These are phyloP conservation scores for Asclepias syriaca DNA, from an alignment of 257 asterid species.

Conservation along the genomic window DNA sequence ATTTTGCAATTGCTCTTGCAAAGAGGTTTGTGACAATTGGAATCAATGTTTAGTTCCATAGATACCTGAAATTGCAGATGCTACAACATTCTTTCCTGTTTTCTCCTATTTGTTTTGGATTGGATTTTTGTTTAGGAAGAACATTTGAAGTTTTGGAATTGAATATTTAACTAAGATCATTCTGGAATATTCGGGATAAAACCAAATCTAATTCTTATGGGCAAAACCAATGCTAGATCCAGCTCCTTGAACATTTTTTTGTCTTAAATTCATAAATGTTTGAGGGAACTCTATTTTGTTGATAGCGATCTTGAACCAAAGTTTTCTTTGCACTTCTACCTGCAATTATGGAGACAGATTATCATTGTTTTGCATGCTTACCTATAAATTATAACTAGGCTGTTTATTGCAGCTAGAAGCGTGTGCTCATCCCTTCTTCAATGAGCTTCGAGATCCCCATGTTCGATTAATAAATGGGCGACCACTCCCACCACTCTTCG, in stretches of 20 bases:
- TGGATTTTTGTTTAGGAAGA: neutral
- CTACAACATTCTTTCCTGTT: neutral
- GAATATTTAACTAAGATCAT: neutral
- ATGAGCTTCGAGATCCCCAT: conserved; percentile 92
- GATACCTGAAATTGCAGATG: neutral
- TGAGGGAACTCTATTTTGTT: neutral
- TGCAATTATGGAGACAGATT: neutral
- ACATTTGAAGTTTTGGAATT: neutral
- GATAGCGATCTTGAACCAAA: neutral
- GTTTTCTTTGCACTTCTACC: neutral
- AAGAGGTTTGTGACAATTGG: neutral
- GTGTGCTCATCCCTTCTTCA: conserved; percentile 88
- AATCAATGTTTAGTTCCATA: neutral
- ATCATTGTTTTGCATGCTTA: neutral
- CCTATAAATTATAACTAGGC: conserved; percentile 7
- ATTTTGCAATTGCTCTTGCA: neutral
- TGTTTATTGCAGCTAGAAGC: conserved; percentile 71
- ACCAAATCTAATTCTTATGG: neutral
- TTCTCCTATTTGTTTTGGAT: neutral
- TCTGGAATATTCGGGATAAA: neutral
- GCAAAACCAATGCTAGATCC: too few species aligned
- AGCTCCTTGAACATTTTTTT: neutral
- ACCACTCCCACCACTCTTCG: conserved; percentile 78
- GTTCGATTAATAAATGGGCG: conserved; percentile 81
- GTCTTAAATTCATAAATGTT: neutral